Evolutionary conservation across 345 rosid species (phyloP), one percentile per base, ranked within the genome.

Genomic region (Melaleuca alternifolia): DNA sequence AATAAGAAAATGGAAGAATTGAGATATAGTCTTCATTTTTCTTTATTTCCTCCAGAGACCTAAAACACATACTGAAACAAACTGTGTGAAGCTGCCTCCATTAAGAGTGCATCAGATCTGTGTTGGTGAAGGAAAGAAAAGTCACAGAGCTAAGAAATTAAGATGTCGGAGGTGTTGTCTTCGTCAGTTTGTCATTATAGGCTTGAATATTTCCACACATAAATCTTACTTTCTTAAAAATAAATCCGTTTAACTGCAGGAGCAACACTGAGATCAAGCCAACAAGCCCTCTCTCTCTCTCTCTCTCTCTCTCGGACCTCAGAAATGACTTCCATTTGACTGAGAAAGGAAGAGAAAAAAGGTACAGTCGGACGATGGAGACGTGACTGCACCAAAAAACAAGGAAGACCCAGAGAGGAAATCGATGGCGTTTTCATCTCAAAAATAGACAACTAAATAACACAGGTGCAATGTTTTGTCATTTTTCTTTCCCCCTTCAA

Each of bases 351-450:
- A 87, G 82, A 86, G n/a, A 62, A 24, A 83, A 88, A 91, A 89
- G 57, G 86, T 86, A 91, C 88, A 28, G 88, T 84, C 88, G 75
- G 86, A 88, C 87, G 92, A 93, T 91, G 90, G 93, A 90, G 94
- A 94, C 94, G 84, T 91, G 91, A 87, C 95, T 88, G 85, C 86
- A 82, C 30, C 81, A 71, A 71, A 50, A 85, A 89, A 87, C 90
- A 87, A 89, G 87, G 81, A 71, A 71, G 48, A 37, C 48, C 37
- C 81, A 37, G 33, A 37, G 48, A 37, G 26, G 81, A 20, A 21
- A 71, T 71, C 81, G 20, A 18, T 33, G 48, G 46, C 48, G 26
- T 71, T 71, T 71, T 37, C 81, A 71, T 71, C 81, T 37, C 12
- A 71, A 71, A 15, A 71, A 71, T 71, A 3, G 81, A 71, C 26